Evolutionary conservation across 495 filamentous ascomycete species (phyloP).

Genomic region (Penicillium roqueforti): DNA sequence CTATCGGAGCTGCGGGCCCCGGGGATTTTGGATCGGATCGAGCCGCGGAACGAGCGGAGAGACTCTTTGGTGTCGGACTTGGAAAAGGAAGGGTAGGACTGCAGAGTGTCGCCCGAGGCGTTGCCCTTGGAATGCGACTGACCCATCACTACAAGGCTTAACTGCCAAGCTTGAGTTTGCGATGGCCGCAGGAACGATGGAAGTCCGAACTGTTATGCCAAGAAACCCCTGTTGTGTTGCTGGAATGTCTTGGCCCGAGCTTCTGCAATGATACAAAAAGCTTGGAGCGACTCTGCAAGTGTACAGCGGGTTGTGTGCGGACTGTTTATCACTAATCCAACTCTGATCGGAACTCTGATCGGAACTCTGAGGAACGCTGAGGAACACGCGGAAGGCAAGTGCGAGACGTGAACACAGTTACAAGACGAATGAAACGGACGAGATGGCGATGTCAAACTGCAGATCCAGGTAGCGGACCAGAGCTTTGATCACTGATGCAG

Average conservation of each 20-base stretch:
- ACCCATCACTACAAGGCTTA: conserved; percentile 63
- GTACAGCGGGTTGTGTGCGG: conserved; percentile 8
- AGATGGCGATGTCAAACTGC: neutral
- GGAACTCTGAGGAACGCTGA: neutral
- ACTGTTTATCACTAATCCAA: neutral
- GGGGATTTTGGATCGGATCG: conserved; percentile 71
- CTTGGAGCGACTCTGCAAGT: conserved; percentile 10
- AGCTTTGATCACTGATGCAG: neutral
- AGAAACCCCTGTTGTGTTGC: conserved; percentile 24
- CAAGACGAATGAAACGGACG: neutral
- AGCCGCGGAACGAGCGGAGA: conserved; percentile 72
- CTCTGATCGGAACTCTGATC: neutral
- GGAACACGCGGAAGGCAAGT: neutral
- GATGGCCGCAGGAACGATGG: conserved; percentile 26
- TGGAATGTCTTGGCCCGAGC: conserved; percentile 41
- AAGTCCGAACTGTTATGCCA: conserved; percentile 25
- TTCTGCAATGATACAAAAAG: conserved; percentile 25
- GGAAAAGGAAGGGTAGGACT: conserved; percentile 85
- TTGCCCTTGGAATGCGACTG: conserved; percentile 84
- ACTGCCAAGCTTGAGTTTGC: conserved; percentile 33
- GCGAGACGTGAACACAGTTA: neutral
- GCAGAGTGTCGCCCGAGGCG: conserved; percentile 55
- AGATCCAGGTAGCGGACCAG: neutral
- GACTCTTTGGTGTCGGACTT: conserved; percentile 96
- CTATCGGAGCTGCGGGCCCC: conserved; percentile 62